Conservation (phyloP, 345 rosid species). For the Melaleuca quinquenervia region DNA sequence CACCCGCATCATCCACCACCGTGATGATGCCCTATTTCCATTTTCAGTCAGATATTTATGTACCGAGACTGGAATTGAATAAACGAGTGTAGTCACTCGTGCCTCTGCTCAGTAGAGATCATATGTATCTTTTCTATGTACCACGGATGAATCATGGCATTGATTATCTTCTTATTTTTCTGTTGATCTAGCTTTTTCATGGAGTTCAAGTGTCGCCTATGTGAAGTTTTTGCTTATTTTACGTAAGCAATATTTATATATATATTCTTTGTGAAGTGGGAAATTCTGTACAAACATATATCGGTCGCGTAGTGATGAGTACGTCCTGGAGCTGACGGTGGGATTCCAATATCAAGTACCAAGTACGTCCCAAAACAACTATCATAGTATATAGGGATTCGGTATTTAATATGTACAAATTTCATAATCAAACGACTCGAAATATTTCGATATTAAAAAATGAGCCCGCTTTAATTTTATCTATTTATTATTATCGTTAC, state of each 20-base stretch:
- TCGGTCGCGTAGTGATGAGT: background rate
- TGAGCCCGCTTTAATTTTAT: background rate
- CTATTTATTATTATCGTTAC: background rate
- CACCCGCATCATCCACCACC: constrained; percentile 7
- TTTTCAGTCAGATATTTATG: too few relatives aligned
- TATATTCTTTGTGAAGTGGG: background rate
- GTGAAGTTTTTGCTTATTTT: background rate
- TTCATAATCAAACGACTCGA: background rate
- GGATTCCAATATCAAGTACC: background rate
- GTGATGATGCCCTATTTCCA: background rate
- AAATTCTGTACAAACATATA: background rate
- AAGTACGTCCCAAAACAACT: background rate
- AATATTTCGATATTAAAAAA: background rate
- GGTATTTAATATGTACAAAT: too few relatives aligned
- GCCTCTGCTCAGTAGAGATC: background rate
- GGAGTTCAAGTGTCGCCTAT: background rate
- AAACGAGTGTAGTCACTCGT: background rate
- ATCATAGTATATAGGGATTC: background rate
- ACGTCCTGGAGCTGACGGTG: background rate
- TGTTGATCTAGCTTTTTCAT: background rate
- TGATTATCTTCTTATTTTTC: background rate
- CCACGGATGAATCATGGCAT: background rate
- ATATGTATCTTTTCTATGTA: background rate
- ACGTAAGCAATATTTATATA: background rate
- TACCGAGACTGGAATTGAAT: background rate